Base-by-base conservation (phyloP, 257 asterid species). In the Paulownia fortunei region DNA sequence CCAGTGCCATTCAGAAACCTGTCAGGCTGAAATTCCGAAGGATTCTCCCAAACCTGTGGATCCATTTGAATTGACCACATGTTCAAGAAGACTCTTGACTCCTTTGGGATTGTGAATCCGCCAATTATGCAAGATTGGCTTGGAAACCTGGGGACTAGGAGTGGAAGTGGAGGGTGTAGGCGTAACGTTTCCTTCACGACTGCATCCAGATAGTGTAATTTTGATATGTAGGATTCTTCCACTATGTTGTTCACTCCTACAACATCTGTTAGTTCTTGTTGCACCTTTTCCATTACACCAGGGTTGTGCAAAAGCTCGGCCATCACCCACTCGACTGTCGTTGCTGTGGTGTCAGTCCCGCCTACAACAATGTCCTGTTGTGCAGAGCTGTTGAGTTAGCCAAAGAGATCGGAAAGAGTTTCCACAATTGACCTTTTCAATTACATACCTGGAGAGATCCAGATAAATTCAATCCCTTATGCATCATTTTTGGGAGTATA, bases 131-230 rank as follows among this genome's bases (percentile, higher is more conserved):
- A 49, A 5, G 69, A n/a, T 63, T 75, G 26, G 73, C 82, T 84
- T 3, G 88, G 82, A 19, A 59, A 15, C 61, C 72, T 76, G 8
- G 90, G 88, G 56, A 84, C 18, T 3, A 84, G 60, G 0, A 86
- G 70, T 0, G 90, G 86, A 15, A 77, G 36, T 36, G 73, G 76
- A 18, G 82, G 88, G 69, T 84, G 86, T 19, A 86, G 16, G 16
- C 90, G 83, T 10, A 84, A 27, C 0, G 86, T 66, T 61, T 86
- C 84, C 76, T 84, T 84, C 36, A 84, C 52, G 12, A 79, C 80
- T 3, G 81, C 86, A 3, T 79, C 73, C 21, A 86, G 67, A 63
- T 86, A 79, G 0, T 55, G 73, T 13, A 86, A 81, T 21, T 82
- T 51, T 1, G 67, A 32, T 18, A 76, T 74, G 44, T 84, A 82